Evolutionary conservation across 225 moss, liverwort and hornwort species (phyloP).

Genomic region (Sphagnum tenellum): DNA sequence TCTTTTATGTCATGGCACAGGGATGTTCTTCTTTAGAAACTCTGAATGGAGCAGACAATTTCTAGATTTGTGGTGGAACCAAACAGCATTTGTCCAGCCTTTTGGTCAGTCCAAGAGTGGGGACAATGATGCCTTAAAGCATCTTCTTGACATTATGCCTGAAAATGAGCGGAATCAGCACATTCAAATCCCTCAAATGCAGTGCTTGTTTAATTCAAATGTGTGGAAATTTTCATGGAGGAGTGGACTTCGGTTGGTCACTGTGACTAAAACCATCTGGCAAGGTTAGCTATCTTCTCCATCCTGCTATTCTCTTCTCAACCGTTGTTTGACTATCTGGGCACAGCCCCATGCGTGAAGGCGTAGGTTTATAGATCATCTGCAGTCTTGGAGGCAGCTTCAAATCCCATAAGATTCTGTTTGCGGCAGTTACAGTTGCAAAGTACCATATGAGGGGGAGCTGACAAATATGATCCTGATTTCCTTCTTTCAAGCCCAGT

Average conservation of each 20-base stretch:
- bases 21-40: constrained; percentile 95
- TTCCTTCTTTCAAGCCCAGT: too few species aligned
- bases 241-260: constrained; percentile 63
- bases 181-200: constrained; percentile 87
- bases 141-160: constrained; percentile 63
- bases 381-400: too few species aligned
- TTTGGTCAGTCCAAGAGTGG: constrained; percentile 92
- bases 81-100: constrained; percentile 82
- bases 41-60: constrained; percentile 91
- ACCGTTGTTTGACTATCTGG: too few species aligned
- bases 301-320: too few species aligned
- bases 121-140: constrained; percentile 81
- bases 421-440: too few species aligned
- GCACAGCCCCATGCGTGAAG: too few species aligned
- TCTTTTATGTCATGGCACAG: constrained; percentile 23
- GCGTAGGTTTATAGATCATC: too few species aligned
- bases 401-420: too few species aligned
- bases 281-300: constrained; percentile 35
- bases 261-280: constrained; percentile 67
- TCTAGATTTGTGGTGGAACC: constrained; percentile 92
- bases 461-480: too few species aligned
- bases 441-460: too few species aligned
- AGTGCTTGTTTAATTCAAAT: constrained; percentile 94
- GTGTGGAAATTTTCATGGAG: constrained; percentile 98
- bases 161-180: constrained; percentile 61